Base-by-base conservation (phyloP, 495 filamentous ascomycete genomes). In the Talaromyces proteolyticus region DNA sequence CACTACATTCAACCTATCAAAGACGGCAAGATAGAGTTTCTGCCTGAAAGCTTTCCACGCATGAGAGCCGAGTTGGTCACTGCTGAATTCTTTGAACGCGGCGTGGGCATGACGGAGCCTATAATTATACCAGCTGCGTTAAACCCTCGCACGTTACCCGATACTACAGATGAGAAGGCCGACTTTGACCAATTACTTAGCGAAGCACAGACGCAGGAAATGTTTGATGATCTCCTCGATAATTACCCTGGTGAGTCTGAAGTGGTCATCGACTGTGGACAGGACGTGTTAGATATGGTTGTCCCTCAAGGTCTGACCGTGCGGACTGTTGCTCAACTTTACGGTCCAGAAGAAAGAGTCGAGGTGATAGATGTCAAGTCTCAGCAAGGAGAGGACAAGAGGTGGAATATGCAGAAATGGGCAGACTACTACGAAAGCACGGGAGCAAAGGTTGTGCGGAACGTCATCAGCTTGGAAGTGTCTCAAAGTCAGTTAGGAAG, bases 291-390 rank as follows among this genome's bases (percentile, higher is more conserved):
- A 10, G 86, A 84, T 54, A 88, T 89, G 86, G 80, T 88, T 7
- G 86, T 89, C 37, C 86, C 86, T 2, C 63, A 80, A 52, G 78
- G 76, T 16, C 62, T 89, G 37, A 88, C 84, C 0, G 85, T 89
- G 17, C 73, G 82, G 24, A 67, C 71, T 29, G 85, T 88, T 25
- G 75, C 80, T 16, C 79, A 88, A 53, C 69, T 89, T 11, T 83
- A 84, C 54, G 85, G 86, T 8, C 75, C 75, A 6, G 78, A 82
- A 44, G 79, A 83, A 60, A 73, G 74, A 39, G 76, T 89, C 11
- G 82, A 86, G 47, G 85, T 89, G 25, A 89, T 89, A 37, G 83
- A 89, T 61, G 86, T 89, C 44, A 87, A 89, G 49, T 82, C 81
- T 12, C 86, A 89, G 57, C 80, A 85, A 56, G 80, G 81, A 7